Percentiles rank a stretch among this genome's conserved stretches.
phyloP scores from a whole-genome alignment of 495 filamentous ascomycete genomes.

The Aspergillus steynii region DNA sequence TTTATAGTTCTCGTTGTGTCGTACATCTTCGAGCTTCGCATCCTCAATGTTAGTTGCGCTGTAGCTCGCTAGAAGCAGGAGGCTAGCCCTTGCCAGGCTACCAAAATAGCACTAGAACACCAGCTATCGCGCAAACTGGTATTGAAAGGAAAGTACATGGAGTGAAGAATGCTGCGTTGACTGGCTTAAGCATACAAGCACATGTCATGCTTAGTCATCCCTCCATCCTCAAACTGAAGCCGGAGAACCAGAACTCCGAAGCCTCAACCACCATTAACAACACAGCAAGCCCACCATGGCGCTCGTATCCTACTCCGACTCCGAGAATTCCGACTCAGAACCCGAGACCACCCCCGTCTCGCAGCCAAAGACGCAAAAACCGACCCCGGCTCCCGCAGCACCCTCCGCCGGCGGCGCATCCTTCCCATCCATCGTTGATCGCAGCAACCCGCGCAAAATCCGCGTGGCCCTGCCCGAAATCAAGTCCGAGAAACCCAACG shows the following conservation, averaged over 20 bases:
- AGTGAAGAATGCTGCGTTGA: too few relatives aligned
- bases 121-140: too few relatives aligned
- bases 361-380: conserved; percentile 18
- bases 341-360: conserved; percentile 28
- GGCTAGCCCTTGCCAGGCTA: too few relatives aligned
- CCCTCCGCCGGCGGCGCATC: conserved; percentile 42
- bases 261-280: not conserved
- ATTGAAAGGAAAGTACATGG: too few relatives aligned
- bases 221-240: not conserved
- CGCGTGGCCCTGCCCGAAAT: conserved; percentile 65
- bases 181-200: too few relatives aligned
- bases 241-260: not conserved
- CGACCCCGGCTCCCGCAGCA: conserved; percentile 6
- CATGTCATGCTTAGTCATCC: too few relatives aligned
- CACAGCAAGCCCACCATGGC: conserved; percentile 51
- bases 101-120: too few relatives aligned
- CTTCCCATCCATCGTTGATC: conserved; percentile 59
- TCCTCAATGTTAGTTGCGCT: too few relatives aligned
- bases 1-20: too few relatives aligned
- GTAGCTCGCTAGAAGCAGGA: too few relatives aligned
- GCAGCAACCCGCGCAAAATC: conserved; percentile 79
- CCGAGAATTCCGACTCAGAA: conserved; percentile 72
- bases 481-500: conserved; percentile 42
- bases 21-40: too few relatives aligned
- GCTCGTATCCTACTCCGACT: conserved; percentile 83